These are phyloP conservation scores for Fusarium tanahbumbuense DNA, from an alignment of 2,329 filamentous ascomycete species.

Conservation along the genomic window DNA sequence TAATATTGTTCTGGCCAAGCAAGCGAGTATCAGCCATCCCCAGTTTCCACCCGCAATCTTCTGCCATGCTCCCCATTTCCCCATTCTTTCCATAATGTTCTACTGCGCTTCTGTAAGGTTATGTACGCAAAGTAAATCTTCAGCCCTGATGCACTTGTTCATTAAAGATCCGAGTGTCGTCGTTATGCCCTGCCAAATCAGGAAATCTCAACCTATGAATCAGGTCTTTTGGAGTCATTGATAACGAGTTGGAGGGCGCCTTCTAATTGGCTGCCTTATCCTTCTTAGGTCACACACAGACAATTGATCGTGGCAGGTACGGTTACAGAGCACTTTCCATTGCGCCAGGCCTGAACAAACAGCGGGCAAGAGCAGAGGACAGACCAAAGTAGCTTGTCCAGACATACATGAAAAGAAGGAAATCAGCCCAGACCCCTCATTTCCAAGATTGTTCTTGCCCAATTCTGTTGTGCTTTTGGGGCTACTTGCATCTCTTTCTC, in stretches of 20 bases:
- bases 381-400: neutral
- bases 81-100: conserved; percentile 39
- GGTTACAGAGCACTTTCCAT: neutral
- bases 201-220: conserved; percentile 2
- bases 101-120: conserved; percentile 14
- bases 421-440: conserved; percentile 32
- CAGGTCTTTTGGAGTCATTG: conserved; percentile 27
- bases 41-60: conserved; percentile 35
- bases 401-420: neutral
- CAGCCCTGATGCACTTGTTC: conserved; percentile 3
- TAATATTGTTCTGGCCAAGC: conserved; percentile 8
- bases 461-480: conserved; percentile 19
- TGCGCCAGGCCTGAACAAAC: conserved; percentile 26
- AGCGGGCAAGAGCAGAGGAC: neutral
- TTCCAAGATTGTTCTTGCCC: conserved; percentile 27
- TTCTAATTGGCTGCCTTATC: conserved; percentile 36
- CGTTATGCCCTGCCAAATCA: conserved; percentile 22
- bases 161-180: conserved; percentile 3
- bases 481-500: conserved; percentile 34
- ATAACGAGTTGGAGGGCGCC: conserved; percentile 32
- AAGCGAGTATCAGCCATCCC: conserved; percentile 21
- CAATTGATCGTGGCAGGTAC: conserved; percentile 14
- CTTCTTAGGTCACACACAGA: conserved; percentile 33
- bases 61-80: conserved; percentile 34
- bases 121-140: conserved; percentile 8